phyloP scores from a whole-genome alignment of 78 protist species.

The Mastigamoeba balamuthi region DNA sequence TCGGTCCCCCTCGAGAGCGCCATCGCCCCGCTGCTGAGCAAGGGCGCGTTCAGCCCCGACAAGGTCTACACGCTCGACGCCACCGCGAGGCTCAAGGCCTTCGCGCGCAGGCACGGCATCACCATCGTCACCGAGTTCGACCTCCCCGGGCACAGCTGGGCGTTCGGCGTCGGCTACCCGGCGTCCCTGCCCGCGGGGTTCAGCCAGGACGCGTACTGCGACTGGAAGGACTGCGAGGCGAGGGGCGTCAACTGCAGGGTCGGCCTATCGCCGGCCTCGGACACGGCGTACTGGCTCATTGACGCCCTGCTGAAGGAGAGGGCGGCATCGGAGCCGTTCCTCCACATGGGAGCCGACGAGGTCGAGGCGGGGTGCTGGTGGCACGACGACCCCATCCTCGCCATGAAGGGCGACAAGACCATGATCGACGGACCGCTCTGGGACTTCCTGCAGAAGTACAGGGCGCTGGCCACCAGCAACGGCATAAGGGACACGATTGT shows the following conservation, averaged over 20 bases:
- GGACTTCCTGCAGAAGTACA: conserved; percentile 22
- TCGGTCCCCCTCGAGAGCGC: conserved; percentile 60
- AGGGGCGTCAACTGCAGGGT: neutral
- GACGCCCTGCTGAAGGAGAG: conserved; percentile 8
- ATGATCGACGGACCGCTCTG: conserved; percentile 5
- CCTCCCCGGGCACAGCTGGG: conserved; percentile 82
- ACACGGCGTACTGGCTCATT: conserved; percentile 1
- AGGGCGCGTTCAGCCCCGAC: conserved; percentile 39
- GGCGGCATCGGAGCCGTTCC: neutral
- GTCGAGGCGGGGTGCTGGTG: conserved; percentile 75
- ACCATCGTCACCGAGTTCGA: conserved; percentile 74
- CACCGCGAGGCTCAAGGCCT: conserved; percentile 48
- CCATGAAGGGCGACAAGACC: conserved; percentile 24
- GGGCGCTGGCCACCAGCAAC: neutral
- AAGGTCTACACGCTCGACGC: conserved; percentile 56
- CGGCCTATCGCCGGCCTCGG: neutral
- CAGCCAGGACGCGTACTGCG: neutral
- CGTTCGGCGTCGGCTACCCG: conserved; percentile 77
- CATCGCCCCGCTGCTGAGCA: conserved; percentile 37
- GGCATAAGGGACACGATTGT: conserved; percentile 20
- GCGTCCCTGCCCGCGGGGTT: conserved; percentile 13
- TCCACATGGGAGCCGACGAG: conserved; percentile 84
- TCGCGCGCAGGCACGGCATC: conserved; percentile 66
- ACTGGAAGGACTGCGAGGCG: neutral
- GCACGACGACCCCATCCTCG: neutral